Evolutionary conservation across 495 filamentous ascomycete genomes (phyloP), one percentile per base, ranked within the genome.

Genomic region (Talaromyces ruber): DNA sequence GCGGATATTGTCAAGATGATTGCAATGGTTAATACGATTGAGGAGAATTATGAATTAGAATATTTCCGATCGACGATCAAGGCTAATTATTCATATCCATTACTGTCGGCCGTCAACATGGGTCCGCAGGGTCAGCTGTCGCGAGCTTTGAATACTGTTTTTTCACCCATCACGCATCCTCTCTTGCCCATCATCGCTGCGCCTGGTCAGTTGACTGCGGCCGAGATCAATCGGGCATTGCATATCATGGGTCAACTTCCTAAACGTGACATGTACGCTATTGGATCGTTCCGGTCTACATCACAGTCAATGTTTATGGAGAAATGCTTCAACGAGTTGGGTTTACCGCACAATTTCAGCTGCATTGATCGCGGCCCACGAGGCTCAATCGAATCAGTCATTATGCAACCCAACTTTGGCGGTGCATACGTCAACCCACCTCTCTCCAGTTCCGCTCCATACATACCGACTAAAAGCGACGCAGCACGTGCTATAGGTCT

Each of bases 1-100:
- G 88, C 87, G 22, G 90, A 93, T 70, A 89, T 92, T 39, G 85
- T 93, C 51, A 94, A 93, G 75, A 93, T 94, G 89, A 92, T 93
- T 66, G 85, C 88, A 18, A 86, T 92, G 71, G 88, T 89, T 64
- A 84, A 82, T 64, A 84, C 86, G 18, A 84, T 87, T 69, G 87
- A 91, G 65, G 90, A 90, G 62, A 93, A 93, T 71, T 93, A 92
- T 67, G 88, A 92, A 74, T 79, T 94, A 8, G 90, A 94, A 72
- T 92, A 91, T 71, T 94, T 94, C 76, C 85, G 90, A 9, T 90
- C 88, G 0, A 88, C 84, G 53, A 85, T 93, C 67, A 86, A 84
- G 65, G 70, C 78, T 25, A 80, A 84, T 62, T 86, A 86, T 63
- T 75, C 85, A 1, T 81, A 85, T 11, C 88, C 88, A 7, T 85